Evolutionary conservation across 2,329 filamentous ascomycete genomes (phyloP).

Genomic region (Fusarium xyrophilum): DNA sequence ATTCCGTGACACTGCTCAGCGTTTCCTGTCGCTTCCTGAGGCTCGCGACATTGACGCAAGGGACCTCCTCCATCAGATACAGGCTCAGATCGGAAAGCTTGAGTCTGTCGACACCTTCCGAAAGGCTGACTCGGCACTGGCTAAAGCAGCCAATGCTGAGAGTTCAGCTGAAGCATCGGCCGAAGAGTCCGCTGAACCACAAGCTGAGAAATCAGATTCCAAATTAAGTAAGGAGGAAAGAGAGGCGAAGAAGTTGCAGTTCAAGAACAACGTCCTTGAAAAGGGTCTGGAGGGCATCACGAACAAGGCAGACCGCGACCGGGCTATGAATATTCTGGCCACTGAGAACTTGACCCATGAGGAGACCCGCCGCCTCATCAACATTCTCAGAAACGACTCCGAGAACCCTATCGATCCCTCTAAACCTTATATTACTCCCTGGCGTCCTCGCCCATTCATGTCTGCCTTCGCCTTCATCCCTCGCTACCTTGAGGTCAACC

Average conservation of each 20-base stretch:
- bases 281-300: slow-evolving; percentile 47
- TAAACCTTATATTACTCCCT: slow-evolving; percentile 92
- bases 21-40: slow-evolving; percentile 59
- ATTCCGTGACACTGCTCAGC: slow-evolving; percentile 71
- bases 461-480: slow-evolving; percentile 93
- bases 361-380: slow-evolving; percentile 61
- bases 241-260: slow-evolving; percentile 35
- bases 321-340: slow-evolving; percentile 45
- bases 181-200: slow-evolving; percentile 19
- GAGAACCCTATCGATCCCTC: slow-evolving; percentile 77
- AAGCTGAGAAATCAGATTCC: slow-evolving; percentile 14
- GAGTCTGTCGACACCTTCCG: slow-evolving; percentile 44
- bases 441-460: slow-evolving; percentile 88
- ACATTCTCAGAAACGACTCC: slow-evolving; percentile 66
- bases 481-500: slow-evolving; percentile 95
- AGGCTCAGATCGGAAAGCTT: slow-evolving; percentile 46
- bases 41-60: slow-evolving; percentile 40
- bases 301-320: slow-evolving; percentile 43
- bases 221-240: slow-evolving; percentile 26
- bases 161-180: not conserved
- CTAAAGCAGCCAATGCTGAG: not conserved
- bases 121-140: slow-evolving; percentile 37
- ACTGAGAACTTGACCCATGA: slow-evolving; percentile 50
- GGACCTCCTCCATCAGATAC: slow-evolving; percentile 45
- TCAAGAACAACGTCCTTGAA: slow-evolving; percentile 44